Conservation (phyloP, 495 filamentous ascomycete genomes). For the Thermochaetoides thermophila region DNA sequence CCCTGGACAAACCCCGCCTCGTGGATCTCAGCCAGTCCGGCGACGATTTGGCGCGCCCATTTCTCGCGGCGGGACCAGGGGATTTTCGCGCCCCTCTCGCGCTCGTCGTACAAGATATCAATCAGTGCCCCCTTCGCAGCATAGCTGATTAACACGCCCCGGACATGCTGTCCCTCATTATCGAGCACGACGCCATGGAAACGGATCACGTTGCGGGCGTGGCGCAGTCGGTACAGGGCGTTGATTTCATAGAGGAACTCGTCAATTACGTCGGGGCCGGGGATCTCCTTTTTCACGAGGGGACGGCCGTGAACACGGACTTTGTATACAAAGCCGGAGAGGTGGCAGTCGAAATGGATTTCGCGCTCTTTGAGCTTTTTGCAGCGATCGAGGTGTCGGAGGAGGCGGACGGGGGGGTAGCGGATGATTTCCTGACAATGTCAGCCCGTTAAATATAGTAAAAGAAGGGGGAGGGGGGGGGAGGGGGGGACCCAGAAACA, state of each 20-base stretch:
- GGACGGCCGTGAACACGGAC: conserved; percentile 51
- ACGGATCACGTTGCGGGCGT: conserved; percentile 63
- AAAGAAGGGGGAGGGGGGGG: too few relatives aligned
- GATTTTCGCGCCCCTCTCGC: conserved; percentile 45
- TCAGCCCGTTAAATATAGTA: too few relatives aligned
- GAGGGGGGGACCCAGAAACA: conserved; percentile 7
- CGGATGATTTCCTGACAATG: conserved; percentile 59
- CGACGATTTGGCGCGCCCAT: conserved; percentile 89
- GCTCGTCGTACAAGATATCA: conserved; percentile 73
- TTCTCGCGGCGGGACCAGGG: conserved; percentile 65
- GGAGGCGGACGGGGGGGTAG: conserved; percentile 61
- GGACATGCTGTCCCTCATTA: conserved; percentile 57
- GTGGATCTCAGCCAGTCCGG: conserved; percentile 82
- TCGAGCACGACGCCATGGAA: conserved; percentile 86
- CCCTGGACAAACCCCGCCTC: conserved; percentile 95
- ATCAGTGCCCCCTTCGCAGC: conserved; percentile 81
- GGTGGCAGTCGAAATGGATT: conserved; percentile 74
- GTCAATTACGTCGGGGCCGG: conserved; percentile 87
- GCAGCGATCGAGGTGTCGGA: conserved; percentile 64
- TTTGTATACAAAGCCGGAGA: conserved; percentile 97
- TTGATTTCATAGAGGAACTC: conserved; percentile 98
- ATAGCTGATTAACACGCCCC: conserved; percentile 81
- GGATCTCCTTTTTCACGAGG: conserved; percentile 97
- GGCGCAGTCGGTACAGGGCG: conserved; percentile 65
- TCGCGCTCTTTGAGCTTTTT: conserved; percentile 53